Base-by-base conservation (phyloP, 2,329 filamentous ascomycete species). In the Penicillium hordei region DNA sequence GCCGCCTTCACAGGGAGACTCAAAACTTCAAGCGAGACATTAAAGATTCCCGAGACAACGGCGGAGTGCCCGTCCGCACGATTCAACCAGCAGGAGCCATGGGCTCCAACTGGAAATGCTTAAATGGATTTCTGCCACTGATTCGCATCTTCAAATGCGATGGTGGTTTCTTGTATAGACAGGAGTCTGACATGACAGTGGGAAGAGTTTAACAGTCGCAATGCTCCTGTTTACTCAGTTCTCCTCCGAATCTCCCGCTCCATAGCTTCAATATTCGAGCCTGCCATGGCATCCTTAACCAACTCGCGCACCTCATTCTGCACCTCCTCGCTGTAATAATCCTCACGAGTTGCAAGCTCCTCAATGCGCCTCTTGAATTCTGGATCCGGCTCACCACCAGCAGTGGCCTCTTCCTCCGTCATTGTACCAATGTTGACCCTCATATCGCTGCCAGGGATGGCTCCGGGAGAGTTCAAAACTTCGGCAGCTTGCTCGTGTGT, bases 321-420 rank as follows among this genome's bases (percentile, higher is more conserved):
- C 4, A 89, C 90, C 59, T 89, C 86, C 53, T 90, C 87, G 5
- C 86, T 89, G 66, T 93, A 82, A 68, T 97, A 96, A 70, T 97
- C 92, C 25, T 89, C 87, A 40, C 91, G 83, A 36, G 88, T 83
- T 2, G 94, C 93, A 59, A 99, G 78, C 75, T 96, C 89, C 69
- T 97, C 92, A 70, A 99, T 97, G 52, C 90, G 83, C 64, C 89
- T 82, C 70, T 89, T 86, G 65, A 99, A 91, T 65, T 93, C 92
- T 1, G 90, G 86, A 70, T 97, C 92, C 9, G 88, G 84, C 57
- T 87, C 86, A 39, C 81, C 81, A 7, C 84, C 83, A 13, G 85
- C 86, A 44, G 85, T 80, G 0, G 74, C 79, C 36, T 75, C 70
- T 64, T 75, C 73, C 65, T 88, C 83, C 6, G 83, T 81, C 80